Evolutionary conservation across 352 stramenopile genomes (phyloP).

Genomic region (Pythium aquatile): DNA sequence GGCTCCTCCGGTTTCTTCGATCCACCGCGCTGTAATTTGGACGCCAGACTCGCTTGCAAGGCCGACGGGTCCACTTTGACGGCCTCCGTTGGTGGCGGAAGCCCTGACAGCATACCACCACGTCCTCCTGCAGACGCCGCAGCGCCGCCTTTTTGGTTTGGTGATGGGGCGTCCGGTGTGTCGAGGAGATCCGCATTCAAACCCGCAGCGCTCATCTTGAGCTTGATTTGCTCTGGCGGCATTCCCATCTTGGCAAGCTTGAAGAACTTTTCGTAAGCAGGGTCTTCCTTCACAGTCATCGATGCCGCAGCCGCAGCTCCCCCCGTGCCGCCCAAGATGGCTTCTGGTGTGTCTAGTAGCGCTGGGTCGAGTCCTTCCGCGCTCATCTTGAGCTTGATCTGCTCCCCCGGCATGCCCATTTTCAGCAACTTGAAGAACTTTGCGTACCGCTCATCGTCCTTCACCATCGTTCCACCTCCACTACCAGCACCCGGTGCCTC

Average conservation of each 20-base stretch:
- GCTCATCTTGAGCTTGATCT: slow-evolving; percentile 95
- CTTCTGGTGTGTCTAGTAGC: slow-evolving; percentile 88
- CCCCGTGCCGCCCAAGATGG: slow-evolving; percentile 67
- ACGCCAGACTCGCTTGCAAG: slow-evolving; percentile 56
- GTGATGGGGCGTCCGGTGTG: slow-evolving; percentile 66
- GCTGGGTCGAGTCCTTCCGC: slow-evolving; percentile 89
- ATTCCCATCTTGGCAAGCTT: slow-evolving; percentile 93
- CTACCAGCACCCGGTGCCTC: background rate
- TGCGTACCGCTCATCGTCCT: slow-evolving; percentile 79
- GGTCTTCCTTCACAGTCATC: slow-evolving; percentile 91
- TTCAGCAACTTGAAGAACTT: slow-evolving; percentile 98
- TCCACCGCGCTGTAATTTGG: slow-evolving; percentile 41
- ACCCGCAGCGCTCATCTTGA: slow-evolving; percentile 87
- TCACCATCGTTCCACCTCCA: slow-evolving; percentile 40
- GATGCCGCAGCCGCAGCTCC: slow-evolving; percentile 16
- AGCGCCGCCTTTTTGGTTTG: slow-evolving; percentile 46
- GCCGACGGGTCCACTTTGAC: slow-evolving; percentile 68
- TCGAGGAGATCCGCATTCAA: slow-evolving; percentile 67
- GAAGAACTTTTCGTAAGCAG: slow-evolving; percentile 94
- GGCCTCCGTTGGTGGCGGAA: slow-evolving; percentile 60
- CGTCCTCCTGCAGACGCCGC: slow-evolving; percentile 12
- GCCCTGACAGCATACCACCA: slow-evolving; percentile 43
- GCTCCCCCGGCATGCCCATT: slow-evolving; percentile 92
- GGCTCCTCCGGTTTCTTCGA: slow-evolving; percentile 65
- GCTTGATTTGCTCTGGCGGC: slow-evolving; percentile 89